Evolutionary conservation across 768 basidiomycete species (phyloP).

Genomic region (Leucocoprinus leucothites): DNA sequence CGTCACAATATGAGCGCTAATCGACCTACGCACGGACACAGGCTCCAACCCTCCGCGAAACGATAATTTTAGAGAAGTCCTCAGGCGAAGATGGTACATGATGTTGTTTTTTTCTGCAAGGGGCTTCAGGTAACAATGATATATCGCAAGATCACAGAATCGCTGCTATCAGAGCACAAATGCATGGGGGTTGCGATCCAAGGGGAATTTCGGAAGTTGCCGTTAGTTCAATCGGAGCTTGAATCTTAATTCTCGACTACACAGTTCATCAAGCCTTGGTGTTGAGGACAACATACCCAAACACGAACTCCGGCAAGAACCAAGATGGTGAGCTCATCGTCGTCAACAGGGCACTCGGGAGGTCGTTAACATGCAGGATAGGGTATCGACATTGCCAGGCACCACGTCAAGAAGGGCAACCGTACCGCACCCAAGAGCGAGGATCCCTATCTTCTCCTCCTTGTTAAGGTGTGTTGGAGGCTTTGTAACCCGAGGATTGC

Average conservation of each 20-base stretch:
- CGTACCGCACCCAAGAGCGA: constrained; percentile 96
- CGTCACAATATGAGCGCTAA: constrained; percentile 19
- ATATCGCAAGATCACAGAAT: not conserved
- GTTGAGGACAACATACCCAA: constrained; percentile 39
- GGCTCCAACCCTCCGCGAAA: not conserved
- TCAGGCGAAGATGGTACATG: no score
- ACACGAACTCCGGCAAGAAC: constrained; percentile 57
- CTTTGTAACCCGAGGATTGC: constrained; percentile 1
- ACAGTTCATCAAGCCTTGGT: constrained; percentile 67
- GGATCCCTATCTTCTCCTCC: constrained; percentile 97
- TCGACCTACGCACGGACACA: constrained; percentile 4
- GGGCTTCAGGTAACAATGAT: no score
- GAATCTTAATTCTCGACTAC: constrained; percentile 46
- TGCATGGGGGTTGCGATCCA: not conserved
- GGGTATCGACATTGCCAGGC: constrained; percentile 95
- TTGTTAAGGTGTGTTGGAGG: constrained; percentile 78
- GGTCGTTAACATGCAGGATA: constrained; percentile 28
- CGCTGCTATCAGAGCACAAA: not conserved
- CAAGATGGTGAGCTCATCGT: constrained; percentile 79
- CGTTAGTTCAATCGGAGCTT: constrained; percentile 32
- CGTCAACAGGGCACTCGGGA: constrained; percentile 22
- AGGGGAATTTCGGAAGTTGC: not conserved
- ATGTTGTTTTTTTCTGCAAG: no score
- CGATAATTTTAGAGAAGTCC: not conserved
- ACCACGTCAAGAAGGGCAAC: constrained; percentile 98